Evolutionary conservation across 2,329 filamentous ascomycete species (phyloP), one percentile per base, ranked within the genome.

Genomic region (Talaromyces islandicus): DNA sequence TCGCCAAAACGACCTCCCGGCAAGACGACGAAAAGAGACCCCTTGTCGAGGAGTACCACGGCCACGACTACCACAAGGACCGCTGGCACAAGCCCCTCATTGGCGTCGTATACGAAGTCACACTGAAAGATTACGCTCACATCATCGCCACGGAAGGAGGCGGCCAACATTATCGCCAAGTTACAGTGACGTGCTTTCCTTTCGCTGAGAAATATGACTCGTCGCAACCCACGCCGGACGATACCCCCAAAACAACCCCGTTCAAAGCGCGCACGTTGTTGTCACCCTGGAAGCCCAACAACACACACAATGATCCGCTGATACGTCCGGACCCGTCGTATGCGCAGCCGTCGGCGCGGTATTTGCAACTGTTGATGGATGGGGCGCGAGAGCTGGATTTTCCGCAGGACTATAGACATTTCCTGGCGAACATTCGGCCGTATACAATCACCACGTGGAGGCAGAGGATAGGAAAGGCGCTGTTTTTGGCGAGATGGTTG

Each of bases 71-170:
- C 64, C 78, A 83, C 67, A 83, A 85, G 67, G 78, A 83, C 57
- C 78, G 77, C 58, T 96, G 91, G 92, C 79, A 86, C 64, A 92
- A 92, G 69, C 90, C 91, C 4, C 82, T 99, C 2, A 85, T 97
- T 46, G 94, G 94, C 25, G 91, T 96, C 17, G 94, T 97, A 4
- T 99, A 99, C 77, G 92, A 97, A 77, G 91, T 97, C 30, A 96
- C 92, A 0, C 78, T 82, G 19, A 75, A 83, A 50, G 94, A 99
- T 77, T 99, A 90, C 71, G 83, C 87, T 7, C 89, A 85, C 62
- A 96, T 99, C 66, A 88, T 97, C 62, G 88, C 88, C 5, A 97
- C 92, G 5, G 94, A 99, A 73, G 93, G 93, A 56, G 92, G 90
- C 32, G 92, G 92, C 19, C 19, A 77, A 86, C 2, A 27, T n/a